A percentile compares a stretch with the other conserved stretches of the same genome.
Evolutionary conservation across 139 green algal genomes (phyloP).

Genomic region (Coelastrella sp.): DNA sequence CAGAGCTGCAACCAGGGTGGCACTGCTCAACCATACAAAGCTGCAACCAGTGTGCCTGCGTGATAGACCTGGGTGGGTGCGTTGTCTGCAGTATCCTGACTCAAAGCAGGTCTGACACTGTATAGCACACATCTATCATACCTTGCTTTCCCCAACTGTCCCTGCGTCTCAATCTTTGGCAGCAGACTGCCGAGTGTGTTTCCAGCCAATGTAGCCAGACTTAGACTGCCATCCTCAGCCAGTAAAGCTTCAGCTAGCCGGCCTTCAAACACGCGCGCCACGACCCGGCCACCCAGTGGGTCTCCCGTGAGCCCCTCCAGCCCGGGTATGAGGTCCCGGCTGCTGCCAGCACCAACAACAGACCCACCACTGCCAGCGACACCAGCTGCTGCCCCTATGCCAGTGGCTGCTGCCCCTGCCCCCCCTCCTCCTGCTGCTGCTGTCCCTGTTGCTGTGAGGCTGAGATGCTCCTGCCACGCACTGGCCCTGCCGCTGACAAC

Average conservation of each 20-base stretch:
- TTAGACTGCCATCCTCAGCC: conserved; percentile 94
- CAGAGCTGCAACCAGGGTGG: too few relatives aligned
- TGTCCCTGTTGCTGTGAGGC: conserved; percentile 55
- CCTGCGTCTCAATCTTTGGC: conserved; percentile 96
- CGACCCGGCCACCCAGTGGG: conserved; percentile 59
- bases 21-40: too few relatives aligned
- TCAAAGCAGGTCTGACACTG: too few relatives aligned
- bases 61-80: too few relatives aligned
- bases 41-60: too few relatives aligned
- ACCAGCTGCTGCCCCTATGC: neutral
- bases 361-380: neutral
- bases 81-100: too few relatives aligned
- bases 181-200: conserved; percentile 91
- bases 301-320: neutral
- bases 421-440: neutral
- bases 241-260: conserved; percentile 90
- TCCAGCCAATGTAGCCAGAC: conserved; percentile 89
- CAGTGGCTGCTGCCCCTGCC: neutral
- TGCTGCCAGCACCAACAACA: neutral
- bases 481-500: conserved; percentile 78
- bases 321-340: neutral
- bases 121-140: conserved; percentile 27
- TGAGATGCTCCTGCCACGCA: conserved; percentile 81
- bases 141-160: conserved; percentile 86
- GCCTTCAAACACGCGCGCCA: conserved; percentile 93